These are phyloP conservation scores for Pseudocercospora musae DNA, from an alignment of 2,329 filamentous ascomycete genomes.

Conservation along the genomic window DNA sequence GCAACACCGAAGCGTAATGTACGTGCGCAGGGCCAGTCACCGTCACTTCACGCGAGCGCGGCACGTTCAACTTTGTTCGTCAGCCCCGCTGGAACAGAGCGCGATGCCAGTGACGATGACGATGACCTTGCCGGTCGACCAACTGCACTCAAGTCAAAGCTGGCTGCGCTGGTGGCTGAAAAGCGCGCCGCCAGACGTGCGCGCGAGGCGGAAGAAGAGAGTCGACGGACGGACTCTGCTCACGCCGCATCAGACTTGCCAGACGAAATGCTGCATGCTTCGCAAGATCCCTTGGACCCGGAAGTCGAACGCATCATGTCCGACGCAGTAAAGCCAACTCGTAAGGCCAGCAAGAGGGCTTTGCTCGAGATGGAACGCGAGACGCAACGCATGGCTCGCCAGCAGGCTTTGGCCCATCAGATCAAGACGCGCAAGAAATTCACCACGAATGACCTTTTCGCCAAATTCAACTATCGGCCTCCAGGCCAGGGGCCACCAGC, in stretches of 20 bases:
- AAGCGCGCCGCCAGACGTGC: conserved; percentile 32
- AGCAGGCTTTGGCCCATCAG: conserved; percentile 86
- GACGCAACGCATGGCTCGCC: conserved; percentile 84
- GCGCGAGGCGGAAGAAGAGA: conserved; percentile 21
- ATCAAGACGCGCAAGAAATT: conserved; percentile 86
- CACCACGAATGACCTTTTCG: conserved; percentile 75
- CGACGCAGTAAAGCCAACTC: conserved; percentile 58
- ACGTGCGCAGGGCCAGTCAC: conserved; percentile 9
- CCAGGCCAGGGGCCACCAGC: background rate
- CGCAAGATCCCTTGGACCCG: conserved; percentile 22
- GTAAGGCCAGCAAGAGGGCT: conserved; percentile 92
- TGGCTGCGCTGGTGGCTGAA: conserved; percentile 32
- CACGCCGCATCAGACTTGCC: conserved; percentile 28
- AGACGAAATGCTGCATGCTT: conserved; percentile 26
- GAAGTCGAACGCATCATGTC: conserved; percentile 33
- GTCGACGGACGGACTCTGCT: conserved; percentile 1
- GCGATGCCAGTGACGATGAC: conserved; percentile 24
- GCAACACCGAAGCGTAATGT: conserved; percentile 24
- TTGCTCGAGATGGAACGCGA: conserved; percentile 92
- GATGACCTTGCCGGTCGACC: conserved; percentile 26
- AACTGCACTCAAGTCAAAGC: conserved; percentile 25
- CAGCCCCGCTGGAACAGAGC: conserved; percentile 29
- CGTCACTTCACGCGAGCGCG: conserved; percentile 12
- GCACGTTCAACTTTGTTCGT: conserved; percentile 29
- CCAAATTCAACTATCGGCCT: conserved; percentile 66